Base-by-base conservation (phyloP, 306 rosid genomes). In the Oemleria cerasiformis region DNA sequence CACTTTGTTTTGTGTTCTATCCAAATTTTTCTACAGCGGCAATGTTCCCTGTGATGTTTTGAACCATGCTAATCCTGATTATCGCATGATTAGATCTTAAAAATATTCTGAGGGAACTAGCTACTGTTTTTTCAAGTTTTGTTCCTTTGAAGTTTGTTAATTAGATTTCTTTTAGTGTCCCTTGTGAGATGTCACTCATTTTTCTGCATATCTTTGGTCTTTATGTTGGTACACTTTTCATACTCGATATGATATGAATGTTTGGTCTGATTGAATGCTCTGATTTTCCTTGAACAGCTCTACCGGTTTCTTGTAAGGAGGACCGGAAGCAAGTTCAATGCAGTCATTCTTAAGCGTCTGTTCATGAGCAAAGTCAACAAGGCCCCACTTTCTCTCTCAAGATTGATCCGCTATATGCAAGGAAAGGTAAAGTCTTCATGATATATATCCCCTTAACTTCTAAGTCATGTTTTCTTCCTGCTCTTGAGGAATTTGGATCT, bases 231-330 rank as follows among this genome's bases (percentile, higher is more conserved):
- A 6, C 8, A 0, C 2, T 9, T 41, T 21, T 15, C 36, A 12
- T 64, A n/a, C n/a, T 34, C 9, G 12, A 9, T 6, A 30, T 6
- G 4, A 3, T 1, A 30, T 48, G 0, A 58, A 5, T 42, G 13
- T 70, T n/a, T 67, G 2, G 43, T 57, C 78, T 85, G 67, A 73
- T 51, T 63, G 8, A 9, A 7, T 69, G 47, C 12, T 70, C 38
- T 39, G 12, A 38, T 67, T 49, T 65, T 41, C 41, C 14, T 4
- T 79, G 9, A 48, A 74, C 80, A 89, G 98, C 94, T 92, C 34
- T 92, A 92, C 71, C 89, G 96, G 43, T 92, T 92, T 83, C 93
- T 92, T 68, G 96, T 87, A 34, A 82, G 91, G 55, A 84, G 95
- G 79, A 84, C 91, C 83, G 97, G 79, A 90, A 96, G 63, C 15